These are phyloP conservation scores for Fistulinella cinereoalba DNA, from an alignment of 1,284 basidiomycete species.

Conservation along the genomic window DNA sequence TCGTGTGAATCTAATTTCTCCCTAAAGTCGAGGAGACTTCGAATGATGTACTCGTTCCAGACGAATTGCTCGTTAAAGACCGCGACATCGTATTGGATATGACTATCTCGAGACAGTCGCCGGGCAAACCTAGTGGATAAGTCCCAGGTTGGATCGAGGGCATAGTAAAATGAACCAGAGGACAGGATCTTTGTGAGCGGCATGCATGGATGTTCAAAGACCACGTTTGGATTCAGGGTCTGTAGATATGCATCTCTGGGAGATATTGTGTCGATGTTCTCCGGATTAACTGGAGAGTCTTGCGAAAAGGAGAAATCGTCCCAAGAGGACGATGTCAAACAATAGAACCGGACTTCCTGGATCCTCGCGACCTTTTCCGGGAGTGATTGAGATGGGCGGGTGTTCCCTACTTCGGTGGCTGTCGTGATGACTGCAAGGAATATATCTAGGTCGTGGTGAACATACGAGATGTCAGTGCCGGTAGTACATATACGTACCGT, in stretches of 20 bases:
- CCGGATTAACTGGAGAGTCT: conserved; percentile 50
- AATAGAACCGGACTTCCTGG: conserved; percentile 76
- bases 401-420: conserved; percentile 76
- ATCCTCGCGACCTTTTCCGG: conserved; percentile 70
- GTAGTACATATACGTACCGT: conserved; percentile 50
- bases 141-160: conserved; percentile 81
- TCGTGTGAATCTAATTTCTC: conserved; percentile 69
- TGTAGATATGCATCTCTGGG: conserved; percentile 50
- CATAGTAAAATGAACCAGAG: conserved; percentile 93
- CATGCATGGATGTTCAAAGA: conserved; percentile 87
- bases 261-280: conserved; percentile 46
- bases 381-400: conserved; percentile 55
- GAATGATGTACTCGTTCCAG: conserved; percentile 84
- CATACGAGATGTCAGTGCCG: not conserved
- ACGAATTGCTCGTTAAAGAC: conserved; percentile 80
- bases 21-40: conserved; percentile 78
- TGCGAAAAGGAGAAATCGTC: conserved; percentile 58
- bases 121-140: conserved; percentile 77
- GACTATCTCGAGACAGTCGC: conserved; percentile 54
- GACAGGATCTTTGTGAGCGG: conserved; percentile 91
- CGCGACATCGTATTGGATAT: conserved; percentile 52
- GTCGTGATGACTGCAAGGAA: conserved; percentile 77
- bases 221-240: conserved; percentile 37
- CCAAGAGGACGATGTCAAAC: conserved; percentile 67
- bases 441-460: conserved; percentile 51